Evolutionary conservation across 495 filamentous ascomycete species (phyloP), one percentile per base, ranked within the genome.

Genomic region (Thermothielavioides terrestris): DNA sequence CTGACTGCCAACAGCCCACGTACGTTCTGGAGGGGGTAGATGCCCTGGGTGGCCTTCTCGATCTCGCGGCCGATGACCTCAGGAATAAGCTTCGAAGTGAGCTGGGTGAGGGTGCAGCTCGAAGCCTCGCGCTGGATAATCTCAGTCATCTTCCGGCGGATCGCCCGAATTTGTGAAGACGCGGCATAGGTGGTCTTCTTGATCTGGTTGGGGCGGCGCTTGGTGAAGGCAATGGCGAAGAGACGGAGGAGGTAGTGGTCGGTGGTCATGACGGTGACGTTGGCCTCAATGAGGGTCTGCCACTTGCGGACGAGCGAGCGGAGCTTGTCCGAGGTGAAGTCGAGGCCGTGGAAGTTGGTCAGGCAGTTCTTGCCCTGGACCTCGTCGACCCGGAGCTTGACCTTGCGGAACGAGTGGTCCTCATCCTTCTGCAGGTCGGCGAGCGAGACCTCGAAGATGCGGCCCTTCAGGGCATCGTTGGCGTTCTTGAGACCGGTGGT

Each of bases 271-370:
- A 97, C 88, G 56, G 94, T 94, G 65, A 96, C 82, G 68, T 98
- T 98, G 77, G 92, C 92, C 82, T 98, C 92, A 62, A 98, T 98
- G 61, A 98, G 77, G 39, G 89, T 83, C 76, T 98, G 92, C 92
- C 92, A 98, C 76, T 98, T 98, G 75, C 92, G 90, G 58, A 98
- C 92, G 52, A 98, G 82, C 46, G 92, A 98, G 62, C 92, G 86
- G 58, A 98, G 81, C 81, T 97, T 97, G 82, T 98, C 92, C 60
- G 94, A 96, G 60, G 92, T 98, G 82, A 98, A 97, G 77, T 98
- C 92, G 68, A 98, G 81, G 60, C 92, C 92, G 79, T 98, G 91
- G 85, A 98, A 98, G 81, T 97, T 97, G 77, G 92, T 98, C 62
- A 98, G 79, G 75, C 92, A 98, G 83, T 95, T 98, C 82, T 95